phyloP scores from a whole-genome alignment of 352 stramenopile genomes.

The Globisporangium acanthophoron region DNA sequence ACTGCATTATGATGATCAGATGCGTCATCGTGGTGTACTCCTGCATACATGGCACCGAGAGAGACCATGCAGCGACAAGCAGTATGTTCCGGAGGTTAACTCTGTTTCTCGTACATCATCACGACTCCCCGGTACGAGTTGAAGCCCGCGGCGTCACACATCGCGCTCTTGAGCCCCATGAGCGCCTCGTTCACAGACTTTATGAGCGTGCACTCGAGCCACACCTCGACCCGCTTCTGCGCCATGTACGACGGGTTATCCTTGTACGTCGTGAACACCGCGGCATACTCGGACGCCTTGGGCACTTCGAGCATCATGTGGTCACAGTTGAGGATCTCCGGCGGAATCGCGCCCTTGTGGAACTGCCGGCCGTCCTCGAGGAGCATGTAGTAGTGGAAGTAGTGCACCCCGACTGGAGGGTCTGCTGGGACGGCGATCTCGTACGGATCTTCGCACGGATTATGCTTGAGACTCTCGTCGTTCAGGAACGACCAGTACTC shows the following conservation, averaged over 20 bases:
- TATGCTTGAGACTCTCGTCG: constrained; percentile 16
- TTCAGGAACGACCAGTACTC: constrained; percentile 46
- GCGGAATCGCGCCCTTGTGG: constrained; percentile 19
- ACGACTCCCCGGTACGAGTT: constrained; percentile 9
- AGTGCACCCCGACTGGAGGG: constrained; percentile 42
- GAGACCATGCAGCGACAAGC: no score
- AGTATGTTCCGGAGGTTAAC: no score
- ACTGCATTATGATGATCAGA: no score
- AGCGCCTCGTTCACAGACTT: constrained; percentile 23
- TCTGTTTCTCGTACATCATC: constrained; percentile 1
- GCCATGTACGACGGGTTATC: not conserved
- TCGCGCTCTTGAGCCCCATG: constrained; percentile 11
- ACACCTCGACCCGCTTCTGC: constrained; percentile 21
- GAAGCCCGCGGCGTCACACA: constrained; percentile 12
- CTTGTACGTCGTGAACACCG: constrained; percentile 9
- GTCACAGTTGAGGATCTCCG: constrained; percentile 18
- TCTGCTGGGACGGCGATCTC: constrained; percentile 32
- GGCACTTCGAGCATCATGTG: constrained; percentile 15
- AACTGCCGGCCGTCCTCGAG: constrained; percentile 16
- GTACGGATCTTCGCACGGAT: constrained; percentile 29
- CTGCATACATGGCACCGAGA: no score
- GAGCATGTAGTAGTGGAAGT: constrained; percentile 27
- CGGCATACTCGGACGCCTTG: constrained; percentile 10
- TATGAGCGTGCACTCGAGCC: constrained; percentile 21
- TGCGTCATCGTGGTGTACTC: no score